phyloP scores from a whole-genome alignment of 352 stramenopile genomes.

The Phytophthora pini region DNA sequence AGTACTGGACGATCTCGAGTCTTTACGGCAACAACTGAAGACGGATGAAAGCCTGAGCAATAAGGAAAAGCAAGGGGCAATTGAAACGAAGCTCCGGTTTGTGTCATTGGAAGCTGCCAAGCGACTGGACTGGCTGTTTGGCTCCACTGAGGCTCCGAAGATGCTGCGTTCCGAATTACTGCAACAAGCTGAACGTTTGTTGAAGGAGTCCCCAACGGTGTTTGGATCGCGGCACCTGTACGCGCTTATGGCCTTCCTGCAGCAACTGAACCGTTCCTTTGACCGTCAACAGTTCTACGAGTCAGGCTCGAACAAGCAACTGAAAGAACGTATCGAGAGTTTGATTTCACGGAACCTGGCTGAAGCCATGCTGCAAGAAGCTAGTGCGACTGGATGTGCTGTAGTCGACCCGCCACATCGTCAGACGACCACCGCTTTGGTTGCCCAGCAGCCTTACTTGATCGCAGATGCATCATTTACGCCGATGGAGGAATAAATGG shows the following conservation, averaged over 20 bases:
- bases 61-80: constrained; percentile 30
- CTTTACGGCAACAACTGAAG: constrained; percentile 43
- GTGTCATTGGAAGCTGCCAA: constrained; percentile 73
- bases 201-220: constrained; percentile 55
- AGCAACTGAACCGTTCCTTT: constrained; percentile 73
- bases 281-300: constrained; percentile 57
- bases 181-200: constrained; percentile 53
- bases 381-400: constrained; percentile 23
- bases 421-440: constrained; percentile 15
- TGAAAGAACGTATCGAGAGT: constrained; percentile 59
- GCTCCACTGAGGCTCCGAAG: constrained; percentile 48
- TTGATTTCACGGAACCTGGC: constrained; percentile 66
- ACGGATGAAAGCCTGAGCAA: constrained; percentile 20
- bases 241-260: constrained; percentile 66
- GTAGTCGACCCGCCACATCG: constrained; percentile 1
- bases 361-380: constrained; percentile 63
- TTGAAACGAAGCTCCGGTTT: constrained; percentile 56
- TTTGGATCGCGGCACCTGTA: constrained; percentile 66
- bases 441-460: constrained; percentile 33
- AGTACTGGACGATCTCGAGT: constrained; percentile 68
- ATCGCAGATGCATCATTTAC: constrained; percentile 37
- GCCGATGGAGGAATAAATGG: constrained; percentile 56
- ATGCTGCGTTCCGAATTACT: constrained; percentile 54
- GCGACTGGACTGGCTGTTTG: constrained; percentile 61
- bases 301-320: constrained; percentile 46